These are phyloP conservation scores for Komagataella mondaviorum DNA, from an alignment of 805 yeast species.

Conservation along the genomic window DNA sequence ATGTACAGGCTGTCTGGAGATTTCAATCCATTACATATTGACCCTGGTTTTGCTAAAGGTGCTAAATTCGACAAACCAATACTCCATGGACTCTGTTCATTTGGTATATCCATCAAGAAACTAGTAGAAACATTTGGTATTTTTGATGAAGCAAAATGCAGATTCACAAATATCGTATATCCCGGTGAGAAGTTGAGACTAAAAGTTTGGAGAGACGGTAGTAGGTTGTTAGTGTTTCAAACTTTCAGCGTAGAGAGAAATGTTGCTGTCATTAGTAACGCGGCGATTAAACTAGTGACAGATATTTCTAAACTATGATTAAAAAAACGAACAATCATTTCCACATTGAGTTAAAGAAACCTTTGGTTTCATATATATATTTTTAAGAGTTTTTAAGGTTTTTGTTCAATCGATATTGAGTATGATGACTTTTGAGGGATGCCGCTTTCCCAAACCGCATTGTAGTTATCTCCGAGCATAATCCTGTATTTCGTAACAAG, in stretches of 20 bases:
- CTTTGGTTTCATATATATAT: background rate
- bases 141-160: conserved; percentile 73
- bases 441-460: conserved; percentile 51
- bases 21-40: conserved; percentile 90
- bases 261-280: conserved; percentile 69
- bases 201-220: conserved; percentile 71
- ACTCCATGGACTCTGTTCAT: conserved; percentile 81
- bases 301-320: conserved; percentile 11
- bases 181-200: conserved; percentile 86
- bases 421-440: conserved; percentile 7
- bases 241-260: conserved; percentile 70
- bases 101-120: conserved; percentile 71
- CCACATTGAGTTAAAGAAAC: too few relatives aligned
- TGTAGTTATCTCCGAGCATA: conserved; percentile 36
- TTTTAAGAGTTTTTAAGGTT: background rate
- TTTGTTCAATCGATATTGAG: background rate
- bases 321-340: background rate
- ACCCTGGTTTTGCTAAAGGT: conserved; percentile 78
- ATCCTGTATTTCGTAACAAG: conserved; percentile 28
- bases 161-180: conserved; percentile 84
- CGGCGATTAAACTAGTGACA: conserved; percentile 54
- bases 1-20: conserved; percentile 88
- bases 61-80: conserved; percentile 82
- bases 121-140: conserved; percentile 71
- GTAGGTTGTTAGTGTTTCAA: conserved; percentile 60